Conservation (phyloP, 2,329 filamentous ascomycete species). For the Penicillium sp. region DNA sequence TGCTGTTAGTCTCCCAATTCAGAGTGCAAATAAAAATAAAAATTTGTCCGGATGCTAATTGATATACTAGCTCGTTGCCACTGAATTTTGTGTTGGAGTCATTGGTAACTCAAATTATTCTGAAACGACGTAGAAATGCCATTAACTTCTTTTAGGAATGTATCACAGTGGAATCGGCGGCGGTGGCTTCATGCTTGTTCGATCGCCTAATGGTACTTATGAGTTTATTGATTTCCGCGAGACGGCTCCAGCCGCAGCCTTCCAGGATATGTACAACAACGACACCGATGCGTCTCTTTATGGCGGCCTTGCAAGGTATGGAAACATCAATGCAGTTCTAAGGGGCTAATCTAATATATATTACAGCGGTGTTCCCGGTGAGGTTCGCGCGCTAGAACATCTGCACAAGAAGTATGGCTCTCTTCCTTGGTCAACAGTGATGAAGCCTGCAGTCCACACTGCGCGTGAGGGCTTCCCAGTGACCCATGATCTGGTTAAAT, state of each 20-base stretch:
- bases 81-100: slow-evolving; percentile 75
- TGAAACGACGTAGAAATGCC: not conserved
- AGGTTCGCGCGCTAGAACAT: slow-evolving; percentile 76
- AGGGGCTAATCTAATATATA: not conserved
- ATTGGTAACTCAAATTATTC: slow-evolving; percentile 51
- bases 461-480: slow-evolving; percentile 76
- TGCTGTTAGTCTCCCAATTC: slow-evolving; percentile 52
- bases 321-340: too few species aligned
- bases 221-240: slow-evolving; percentile 91
- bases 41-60: not conserved
- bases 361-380: slow-evolving; percentile 59
- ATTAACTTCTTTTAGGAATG: slow-evolving; percentile 57
- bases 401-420: slow-evolving; percentile 67
- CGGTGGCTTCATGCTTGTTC: slow-evolving; percentile 86
- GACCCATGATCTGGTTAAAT: slow-evolving; percentile 72
- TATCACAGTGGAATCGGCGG: slow-evolving; percentile 83
- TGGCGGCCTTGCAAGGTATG: slow-evolving; percentile 70
- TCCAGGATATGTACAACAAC: slow-evolving; percentile 81
- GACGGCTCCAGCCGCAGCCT: slow-evolving; percentile 79
- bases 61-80: slow-evolving; percentile 63
- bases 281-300: slow-evolving; percentile 69
- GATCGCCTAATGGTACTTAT: slow-evolving; percentile 72
- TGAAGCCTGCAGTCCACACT: slow-evolving; percentile 73
- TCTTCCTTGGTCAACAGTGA: slow-evolving; percentile 71
- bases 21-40: not conserved